Conservation (phyloP, 1,284 basidiomycete genomes). For the Spongispora temasekensis region DNA sequence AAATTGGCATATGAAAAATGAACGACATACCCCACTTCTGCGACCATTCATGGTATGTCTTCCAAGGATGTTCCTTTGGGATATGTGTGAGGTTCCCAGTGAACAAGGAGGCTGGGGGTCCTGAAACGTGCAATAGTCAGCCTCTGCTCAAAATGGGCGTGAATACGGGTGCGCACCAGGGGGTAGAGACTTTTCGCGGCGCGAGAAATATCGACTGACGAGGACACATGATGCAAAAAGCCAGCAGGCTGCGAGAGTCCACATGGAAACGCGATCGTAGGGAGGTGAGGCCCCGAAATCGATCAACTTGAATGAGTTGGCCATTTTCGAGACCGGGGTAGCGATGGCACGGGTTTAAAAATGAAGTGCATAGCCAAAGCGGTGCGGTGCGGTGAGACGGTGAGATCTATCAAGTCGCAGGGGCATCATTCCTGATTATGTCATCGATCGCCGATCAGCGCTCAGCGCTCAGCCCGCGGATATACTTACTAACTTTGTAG, state of each 20-base stretch:
- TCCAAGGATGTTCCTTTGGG: conserved; percentile 9
- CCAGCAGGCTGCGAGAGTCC: not conserved
- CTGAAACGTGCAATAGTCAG: not conserved
- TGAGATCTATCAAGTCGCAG: too few relatives aligned
- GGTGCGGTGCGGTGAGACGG: too few relatives aligned
- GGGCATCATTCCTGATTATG: too few relatives aligned
- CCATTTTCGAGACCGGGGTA: not conserved
- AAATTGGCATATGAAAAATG: not conserved
- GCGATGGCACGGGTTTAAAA: too few relatives aligned
- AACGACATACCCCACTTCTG: conserved; percentile 10
- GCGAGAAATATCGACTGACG: not conserved
- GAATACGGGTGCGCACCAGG: not conserved
- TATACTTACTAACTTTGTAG: too few relatives aligned
- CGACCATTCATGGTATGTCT: conserved; percentile 13
- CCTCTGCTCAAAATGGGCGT: too few relatives aligned
- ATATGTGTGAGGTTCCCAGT: conserved; percentile 2
- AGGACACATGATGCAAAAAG: conserved; percentile 1
- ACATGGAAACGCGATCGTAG: not conserved
- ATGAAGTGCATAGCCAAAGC: too few relatives aligned
- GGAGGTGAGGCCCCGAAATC: not conserved
- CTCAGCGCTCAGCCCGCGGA: too few relatives aligned
- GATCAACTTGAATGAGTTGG: too few relatives aligned
- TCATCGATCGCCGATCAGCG: too few relatives aligned
- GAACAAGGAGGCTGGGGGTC: conserved; percentile 8
- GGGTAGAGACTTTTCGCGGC: not conserved